Evolutionary conservation across 768 basidiomycete species (phyloP).

Genomic region (Nevesoporus exiguus): DNA sequence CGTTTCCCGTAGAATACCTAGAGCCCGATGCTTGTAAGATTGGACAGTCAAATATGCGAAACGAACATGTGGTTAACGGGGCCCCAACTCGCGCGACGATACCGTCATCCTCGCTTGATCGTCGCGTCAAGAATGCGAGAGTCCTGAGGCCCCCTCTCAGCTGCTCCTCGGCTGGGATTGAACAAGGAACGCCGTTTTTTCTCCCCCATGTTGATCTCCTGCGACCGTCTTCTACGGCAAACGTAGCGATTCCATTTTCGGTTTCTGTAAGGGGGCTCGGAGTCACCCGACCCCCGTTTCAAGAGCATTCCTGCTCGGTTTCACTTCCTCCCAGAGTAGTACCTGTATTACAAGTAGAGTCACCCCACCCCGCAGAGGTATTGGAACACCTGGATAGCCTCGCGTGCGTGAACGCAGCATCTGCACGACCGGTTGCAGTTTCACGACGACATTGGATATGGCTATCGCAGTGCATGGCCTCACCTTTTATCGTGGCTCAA

Average conservation of each 20-base stretch:
- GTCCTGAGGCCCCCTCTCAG: not conserved
- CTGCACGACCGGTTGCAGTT: not conserved
- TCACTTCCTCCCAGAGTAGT: not conserved
- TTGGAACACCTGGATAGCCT: no score
- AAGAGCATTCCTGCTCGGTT: not conserved
- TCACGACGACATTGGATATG: not conserved
- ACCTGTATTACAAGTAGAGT: not conserved
- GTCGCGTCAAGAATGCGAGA: no score
- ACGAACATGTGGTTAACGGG: no score
- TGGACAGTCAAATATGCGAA: no score
- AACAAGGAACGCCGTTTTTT: not conserved
- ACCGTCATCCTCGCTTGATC: no score
- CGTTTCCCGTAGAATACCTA: no score
- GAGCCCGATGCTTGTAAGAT: no score
- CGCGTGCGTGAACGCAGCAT: not conserved
- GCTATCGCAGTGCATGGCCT: conserved; percentile 43
- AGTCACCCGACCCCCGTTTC: no score
- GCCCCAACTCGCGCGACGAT: no score
- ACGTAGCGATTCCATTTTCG: no score
- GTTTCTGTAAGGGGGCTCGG: no score
- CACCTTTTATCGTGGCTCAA: conserved; percentile 53
- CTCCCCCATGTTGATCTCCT: not conserved
- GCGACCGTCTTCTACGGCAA: not conserved
- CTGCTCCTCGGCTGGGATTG: not conserved
- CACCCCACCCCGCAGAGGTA: no score